A percentile compares a stretch with the other conserved stretches of the same genome.
These are phyloP conservation scores for Scedosporium aurantiacum DNA, from an alignment of 2,329 filamentous ascomycete species.

Conservation along the genomic window DNA sequence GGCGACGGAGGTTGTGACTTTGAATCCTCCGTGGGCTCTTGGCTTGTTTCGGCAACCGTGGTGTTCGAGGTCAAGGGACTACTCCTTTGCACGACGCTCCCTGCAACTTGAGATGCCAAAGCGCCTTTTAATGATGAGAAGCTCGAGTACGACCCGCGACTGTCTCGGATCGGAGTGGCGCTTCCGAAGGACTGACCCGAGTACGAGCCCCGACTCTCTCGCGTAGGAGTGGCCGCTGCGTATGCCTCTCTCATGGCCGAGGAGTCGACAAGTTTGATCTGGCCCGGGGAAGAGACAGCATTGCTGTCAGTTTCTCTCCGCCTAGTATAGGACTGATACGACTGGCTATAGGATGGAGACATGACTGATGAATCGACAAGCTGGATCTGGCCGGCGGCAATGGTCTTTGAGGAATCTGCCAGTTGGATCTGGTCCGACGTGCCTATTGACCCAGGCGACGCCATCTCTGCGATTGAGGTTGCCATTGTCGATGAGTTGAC, in stretches of 20 bases:
- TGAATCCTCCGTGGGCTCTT: conserved; percentile 5
- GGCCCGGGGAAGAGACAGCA: neutral
- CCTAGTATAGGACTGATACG: conserved; percentile 1
- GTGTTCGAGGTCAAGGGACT: conserved; percentile 10
- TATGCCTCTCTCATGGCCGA: conserved; percentile 5
- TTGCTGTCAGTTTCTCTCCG: conserved; percentile 3
- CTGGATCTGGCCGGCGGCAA: conserved; percentile 9
- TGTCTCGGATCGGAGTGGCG: neutral
- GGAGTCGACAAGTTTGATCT: conserved; percentile 7
- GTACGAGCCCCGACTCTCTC: conserved; percentile 3
- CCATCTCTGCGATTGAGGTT: neutral
- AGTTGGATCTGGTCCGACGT: neutral
- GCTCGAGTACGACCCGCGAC: conserved; percentile 2
- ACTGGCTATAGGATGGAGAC: neutral
- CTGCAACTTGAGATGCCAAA: conserved; percentile 13
- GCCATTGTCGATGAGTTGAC: conserved; percentile 4
- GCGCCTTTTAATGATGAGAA: conserved; percentile 6
- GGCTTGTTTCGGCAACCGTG: conserved; percentile 13
- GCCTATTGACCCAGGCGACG: neutral
- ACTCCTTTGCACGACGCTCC: neutral
- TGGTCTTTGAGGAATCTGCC: neutral
- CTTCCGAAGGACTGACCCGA: neutral
- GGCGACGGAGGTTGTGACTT: conserved; percentile 34
- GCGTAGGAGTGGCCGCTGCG: conserved; percentile 4
- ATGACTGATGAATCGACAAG: conserved; percentile 15